Conservation (phyloP, 2,329 filamentous ascomycete genomes). For the Macrophomina pseudophaseolina region DNA sequence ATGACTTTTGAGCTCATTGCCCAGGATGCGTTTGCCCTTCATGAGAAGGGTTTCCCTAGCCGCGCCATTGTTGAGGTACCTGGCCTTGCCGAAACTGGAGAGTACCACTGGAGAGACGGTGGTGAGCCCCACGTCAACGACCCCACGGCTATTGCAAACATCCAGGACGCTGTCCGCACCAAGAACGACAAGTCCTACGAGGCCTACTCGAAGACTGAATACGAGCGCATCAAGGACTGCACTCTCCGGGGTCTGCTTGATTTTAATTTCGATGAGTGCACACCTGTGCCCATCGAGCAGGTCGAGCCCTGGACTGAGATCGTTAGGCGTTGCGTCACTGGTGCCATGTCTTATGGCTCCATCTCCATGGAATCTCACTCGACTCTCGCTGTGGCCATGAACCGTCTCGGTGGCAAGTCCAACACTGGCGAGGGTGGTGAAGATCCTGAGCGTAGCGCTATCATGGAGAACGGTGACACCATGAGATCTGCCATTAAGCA, state of each 20-base stretch:
- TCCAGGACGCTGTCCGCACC: conserved; percentile 92
- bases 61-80: conserved; percentile 76
- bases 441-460: conserved; percentile 85
- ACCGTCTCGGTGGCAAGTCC: conserved; percentile 92
- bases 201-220: conserved; percentile 89
- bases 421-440: conserved; percentile 98
- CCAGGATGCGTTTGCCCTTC: conserved; percentile 91
- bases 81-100: conserved; percentile 87
- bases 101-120: conserved; percentile 98
- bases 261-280: conserved; percentile 90
- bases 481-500: conserved; percentile 99
- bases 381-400: conserved; percentile 94
- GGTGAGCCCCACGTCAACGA: conserved; percentile 96
- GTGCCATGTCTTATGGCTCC: conserved; percentile 97
- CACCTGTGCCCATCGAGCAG: conserved; percentile 89
- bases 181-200: conserved; percentile 99
- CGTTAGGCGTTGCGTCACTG: conserved; percentile 92
- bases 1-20: conserved; percentile 93
- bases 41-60: conserved; percentile 89
- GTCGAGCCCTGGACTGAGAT: conserved; percentile 99
- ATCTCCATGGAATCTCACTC: conserved; percentile 99
- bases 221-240: conserved; percentile 96
- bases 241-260: conserved; percentile 92
- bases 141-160: conserved; percentile 91
- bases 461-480: conserved; percentile 88